Evolutionary conservation across 164 flowering plant species (phyloP).

Genomic region (Platanus orientalis): DNA sequence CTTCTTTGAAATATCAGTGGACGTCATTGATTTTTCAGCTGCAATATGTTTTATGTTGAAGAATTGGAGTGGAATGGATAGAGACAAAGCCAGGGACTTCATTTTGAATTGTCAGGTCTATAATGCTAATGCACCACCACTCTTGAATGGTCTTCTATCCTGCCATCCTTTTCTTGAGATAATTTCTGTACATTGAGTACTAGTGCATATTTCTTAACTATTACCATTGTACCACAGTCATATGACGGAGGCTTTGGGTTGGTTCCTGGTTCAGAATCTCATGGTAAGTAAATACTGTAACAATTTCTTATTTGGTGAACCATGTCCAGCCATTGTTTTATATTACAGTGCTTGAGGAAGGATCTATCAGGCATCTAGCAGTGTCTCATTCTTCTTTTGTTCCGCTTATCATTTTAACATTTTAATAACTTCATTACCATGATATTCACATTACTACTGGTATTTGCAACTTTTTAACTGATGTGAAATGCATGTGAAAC

Average conservation of each 20-base stretch:
- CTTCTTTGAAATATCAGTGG: slow-evolving; percentile 1
- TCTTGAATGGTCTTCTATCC: not conserved
- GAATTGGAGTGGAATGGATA: slow-evolving; percentile 91
- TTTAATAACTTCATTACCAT: not conserved
- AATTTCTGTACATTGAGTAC: not conserved
- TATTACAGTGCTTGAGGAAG: not conserved
- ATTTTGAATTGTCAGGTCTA: slow-evolving; percentile 80
- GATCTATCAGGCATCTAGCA: not conserved
- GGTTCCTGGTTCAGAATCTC: slow-evolving; percentile 90
- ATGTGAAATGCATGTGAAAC: too few species aligned
- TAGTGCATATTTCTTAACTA: not conserved
- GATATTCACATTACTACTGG: too few species aligned
- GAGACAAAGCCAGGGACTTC: slow-evolving; percentile 71
- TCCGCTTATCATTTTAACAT: not conserved
- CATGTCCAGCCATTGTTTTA: not conserved
- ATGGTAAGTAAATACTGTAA: slow-evolving; percentile 63
- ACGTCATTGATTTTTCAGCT: slow-evolving; percentile 46
- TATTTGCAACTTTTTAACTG: too few species aligned
- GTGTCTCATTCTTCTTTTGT: not conserved
- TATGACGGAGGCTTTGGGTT: slow-evolving; percentile 99
- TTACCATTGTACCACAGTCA: slow-evolving; percentile 48
- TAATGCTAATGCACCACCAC: not conserved
- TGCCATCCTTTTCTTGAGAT: not conserved
- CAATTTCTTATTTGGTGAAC: not conserved
- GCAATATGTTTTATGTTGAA: slow-evolving; percentile 76